Base-by-base conservation (phyloP, 169 alveolate genomes). In the Plasmodium vinckei region DNA sequence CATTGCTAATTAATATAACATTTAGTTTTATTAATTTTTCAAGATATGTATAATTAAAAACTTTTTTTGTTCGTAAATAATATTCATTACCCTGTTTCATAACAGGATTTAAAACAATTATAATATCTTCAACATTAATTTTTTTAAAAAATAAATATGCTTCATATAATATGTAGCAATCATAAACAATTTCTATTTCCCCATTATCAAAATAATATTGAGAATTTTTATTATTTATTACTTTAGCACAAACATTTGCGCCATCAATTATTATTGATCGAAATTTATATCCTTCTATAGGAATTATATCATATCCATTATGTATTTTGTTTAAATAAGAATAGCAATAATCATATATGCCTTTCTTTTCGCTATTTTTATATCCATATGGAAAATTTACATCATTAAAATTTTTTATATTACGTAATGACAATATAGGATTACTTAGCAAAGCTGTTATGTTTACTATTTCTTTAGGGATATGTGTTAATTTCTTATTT, bases 201-300 rank as follows among this genome's bases (percentile, higher is more conserved):
- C 42, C 42, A 25, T 44, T 12, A 19, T 73, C 88, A 13, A 10
- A 27, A n/a, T 42, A 23, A 73, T 61, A 44, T 7, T 23, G 27
- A 7, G 47, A 13, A 5, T 73, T 64, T 6, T 17, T 19, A 10
- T 73, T 61, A 46, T 73, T 33, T 6, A 79, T 79, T 27, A 79
- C 33, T 23, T 67, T 64, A 7, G 89, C 89, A 49, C 82, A 79
- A 6, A 79, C 89, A 64, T 79, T 79, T 65, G 89, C 89, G n/a
- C 89, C 89, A 54, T 79, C 89, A 12, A 79, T 79, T 21, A 79
- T 56, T 21, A 79, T 67, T 15, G 72, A 23, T 79, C 89, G 23
- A 56, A 64, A 79, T n/a, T 79, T 79, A 7, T 39, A 79, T 5
- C 89, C 89, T 57, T 67, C 77, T 33, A 79, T 39, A 7, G 89